A percentile compares a stretch with the other conserved stretches of the same genome.
Conservation (phyloP, 257 asterid species). For the Plectranthus barbatus region DNA sequence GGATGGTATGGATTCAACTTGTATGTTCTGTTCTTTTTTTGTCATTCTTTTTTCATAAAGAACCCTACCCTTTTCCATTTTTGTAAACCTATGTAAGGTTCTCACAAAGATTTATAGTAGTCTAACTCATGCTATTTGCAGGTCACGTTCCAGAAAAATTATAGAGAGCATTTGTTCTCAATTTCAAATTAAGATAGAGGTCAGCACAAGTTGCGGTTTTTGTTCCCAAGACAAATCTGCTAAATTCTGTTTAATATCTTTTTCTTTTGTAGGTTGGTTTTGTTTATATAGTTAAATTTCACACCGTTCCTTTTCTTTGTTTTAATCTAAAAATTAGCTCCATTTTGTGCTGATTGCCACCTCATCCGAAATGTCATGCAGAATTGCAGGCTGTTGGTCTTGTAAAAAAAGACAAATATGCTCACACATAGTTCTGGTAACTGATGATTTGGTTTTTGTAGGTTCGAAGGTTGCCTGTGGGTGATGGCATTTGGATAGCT, state of each 20-base stretch:
- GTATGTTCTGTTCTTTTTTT: not conserved
- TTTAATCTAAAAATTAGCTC: not conserved
- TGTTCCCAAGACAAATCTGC: not conserved
- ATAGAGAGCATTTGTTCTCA: constrained; percentile 54
- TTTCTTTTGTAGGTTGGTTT: not conserved
- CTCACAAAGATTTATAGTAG: not conserved
- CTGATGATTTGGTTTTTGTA: constrained; percentile 11
- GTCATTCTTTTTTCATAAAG: not conserved
- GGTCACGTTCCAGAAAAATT: constrained; percentile 64
- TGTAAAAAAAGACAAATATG: constrained; percentile 5
- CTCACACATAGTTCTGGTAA: not conserved
- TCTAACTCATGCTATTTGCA: constrained; percentile 26
- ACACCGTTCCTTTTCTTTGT: not conserved
- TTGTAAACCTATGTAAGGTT: not conserved
- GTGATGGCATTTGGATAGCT: constrained; percentile 96
- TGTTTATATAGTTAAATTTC: not conserved
- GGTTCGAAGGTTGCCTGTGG: constrained; percentile 92
- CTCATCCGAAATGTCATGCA: constrained; percentile 14
- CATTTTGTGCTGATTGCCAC: constrained; percentile 5
- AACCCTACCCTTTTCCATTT: not conserved
- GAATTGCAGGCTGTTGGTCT: constrained; percentile 7
- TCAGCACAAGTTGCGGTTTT: constrained; percentile 21
- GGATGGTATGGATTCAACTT: not conserved
- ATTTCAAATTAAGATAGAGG: constrained; percentile 68
- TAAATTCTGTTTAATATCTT: not conserved